Base-by-base conservation (phyloP, 1,139 yeast genomes). In the Yamadazyma taylorii region DNA sequence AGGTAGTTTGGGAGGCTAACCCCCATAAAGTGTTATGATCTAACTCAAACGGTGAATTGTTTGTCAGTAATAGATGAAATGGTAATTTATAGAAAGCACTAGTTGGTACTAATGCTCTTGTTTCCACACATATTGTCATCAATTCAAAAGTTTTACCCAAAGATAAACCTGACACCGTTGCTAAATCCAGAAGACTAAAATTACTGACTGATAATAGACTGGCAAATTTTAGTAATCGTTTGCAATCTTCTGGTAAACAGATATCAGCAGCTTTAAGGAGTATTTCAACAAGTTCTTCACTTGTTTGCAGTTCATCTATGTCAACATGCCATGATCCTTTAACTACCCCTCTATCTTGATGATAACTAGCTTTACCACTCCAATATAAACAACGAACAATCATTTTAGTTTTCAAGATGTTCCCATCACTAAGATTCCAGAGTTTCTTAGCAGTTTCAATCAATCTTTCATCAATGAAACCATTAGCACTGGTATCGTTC, bases 11-110 rank as follows among this genome's bases (percentile, higher is more conserved):
- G 3, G 60, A 55, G 0, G 78, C 63, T 28, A 76, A 56, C 15
- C 61, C 61, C 47, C 66, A 55, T 7, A 72, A 53, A 31, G 61
- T 62, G 2, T 59, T 51, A 14, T 66, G 66, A 4, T 60, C 50
- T n/a, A 75, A 40, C 3, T 63, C 63, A 35, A 74, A 66, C 0
- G 74, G 68, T 26, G 63, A 59, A 1, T 58, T 59, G 3, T 54
- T 52, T 2, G 61, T 52, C 15, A 66, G 56, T 25, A 65, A 39
- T 17, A 60, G 39, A 40, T 70, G 69, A 43, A 74, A 72, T 4
- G 81, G 80, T 23, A 74, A 58, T 45, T 75, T 76, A 50, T 75
- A 75, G 43, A 65, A 68, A 1, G 72, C 57, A 16, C 71, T 66
- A 9, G 66, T 56, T 1, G 80, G 77, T 1, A 54, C 47, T 6